A percentile compares a stretch with the other conserved stretches of the same genome.
These are phyloP conservation scores for Quercus glauca DNA, from an alignment of 306 rosid genomes.

Conservation along the genomic window DNA sequence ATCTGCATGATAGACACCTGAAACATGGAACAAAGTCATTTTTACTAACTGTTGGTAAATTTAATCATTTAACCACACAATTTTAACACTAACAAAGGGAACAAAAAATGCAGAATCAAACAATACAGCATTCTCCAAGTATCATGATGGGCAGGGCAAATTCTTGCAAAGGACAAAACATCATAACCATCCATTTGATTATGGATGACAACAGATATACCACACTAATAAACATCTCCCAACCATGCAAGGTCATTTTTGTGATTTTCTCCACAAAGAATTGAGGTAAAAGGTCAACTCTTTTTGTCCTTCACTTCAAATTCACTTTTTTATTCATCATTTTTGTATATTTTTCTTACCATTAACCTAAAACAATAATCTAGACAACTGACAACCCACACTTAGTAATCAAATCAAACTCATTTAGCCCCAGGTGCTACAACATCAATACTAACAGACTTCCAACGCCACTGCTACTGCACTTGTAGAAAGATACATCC, in stretches of 20 bases:
- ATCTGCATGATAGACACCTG: constrained; percentile 99
- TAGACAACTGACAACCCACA: background rate
- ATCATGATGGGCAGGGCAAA: background rate
- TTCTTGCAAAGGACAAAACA: background rate
- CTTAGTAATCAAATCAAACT: background rate
- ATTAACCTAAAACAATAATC: background rate
- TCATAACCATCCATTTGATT: background rate
- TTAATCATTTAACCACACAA: no score
- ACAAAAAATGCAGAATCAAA: background rate
- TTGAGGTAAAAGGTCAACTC: background rate
- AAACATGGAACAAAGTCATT: constrained; percentile 25
- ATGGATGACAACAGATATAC: background rate
- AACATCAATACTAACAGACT: background rate
- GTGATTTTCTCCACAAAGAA: background rate
- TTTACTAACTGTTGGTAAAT: background rate
- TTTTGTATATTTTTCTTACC: background rate
- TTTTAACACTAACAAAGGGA: background rate
- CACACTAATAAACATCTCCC: background rate
- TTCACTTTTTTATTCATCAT: background rate
- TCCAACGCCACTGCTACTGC: background rate
- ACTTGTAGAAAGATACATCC: background rate
- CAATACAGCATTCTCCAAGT: background rate
- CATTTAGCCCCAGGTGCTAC: background rate
- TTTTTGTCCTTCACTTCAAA: background rate
- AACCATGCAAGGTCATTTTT: background rate